phyloP scores from a whole-genome alignment of 2,329 filamentous ascomycete genomes.

The Alternaria alternata region DNA sequence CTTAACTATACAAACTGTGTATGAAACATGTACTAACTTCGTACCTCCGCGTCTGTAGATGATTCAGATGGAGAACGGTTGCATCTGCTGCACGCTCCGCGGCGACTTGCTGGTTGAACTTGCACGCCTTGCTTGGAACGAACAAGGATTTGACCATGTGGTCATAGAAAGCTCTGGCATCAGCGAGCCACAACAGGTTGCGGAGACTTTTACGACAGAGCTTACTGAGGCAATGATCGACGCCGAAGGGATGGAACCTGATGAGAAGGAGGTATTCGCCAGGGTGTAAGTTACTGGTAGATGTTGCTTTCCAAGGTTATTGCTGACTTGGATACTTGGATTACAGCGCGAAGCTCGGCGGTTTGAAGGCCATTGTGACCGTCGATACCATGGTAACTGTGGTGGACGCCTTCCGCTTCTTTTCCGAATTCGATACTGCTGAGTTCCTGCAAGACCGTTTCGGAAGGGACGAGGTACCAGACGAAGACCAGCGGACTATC shows the following conservation, averaged over 20 bases:
- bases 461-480: conserved; percentile 62
- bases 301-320: not conserved
- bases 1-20: not conserved
- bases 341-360: conserved; percentile 57
- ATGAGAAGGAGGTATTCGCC: conserved; percentile 55
- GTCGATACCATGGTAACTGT: conserved; percentile 77
- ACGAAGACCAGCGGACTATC: conserved; percentile 75
- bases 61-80: conserved; percentile 66
- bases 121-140: conserved; percentile 66
- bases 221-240: conserved; percentile 57
- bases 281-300: conserved; percentile 56
- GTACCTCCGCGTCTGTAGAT: conserved; percentile 38
- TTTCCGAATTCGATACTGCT: conserved; percentile 74
- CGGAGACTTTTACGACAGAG: conserved; percentile 72
- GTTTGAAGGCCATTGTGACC: conserved; percentile 69
- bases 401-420: conserved; percentile 76
- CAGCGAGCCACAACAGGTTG: conserved; percentile 76
- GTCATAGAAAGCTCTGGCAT: conserved; percentile 76
- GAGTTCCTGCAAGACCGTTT: conserved; percentile 72
- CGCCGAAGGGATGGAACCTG: conserved; percentile 51
- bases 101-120: conserved; percentile 76
- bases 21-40: not conserved
- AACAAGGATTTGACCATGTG: conserved; percentile 73
- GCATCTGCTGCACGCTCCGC: conserved; percentile 78
- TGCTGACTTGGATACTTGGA: not conserved